phyloP scores from a whole-genome alignment of 2,329 filamentous ascomycete genomes.

The Lachnellula occidentalis region DNA sequence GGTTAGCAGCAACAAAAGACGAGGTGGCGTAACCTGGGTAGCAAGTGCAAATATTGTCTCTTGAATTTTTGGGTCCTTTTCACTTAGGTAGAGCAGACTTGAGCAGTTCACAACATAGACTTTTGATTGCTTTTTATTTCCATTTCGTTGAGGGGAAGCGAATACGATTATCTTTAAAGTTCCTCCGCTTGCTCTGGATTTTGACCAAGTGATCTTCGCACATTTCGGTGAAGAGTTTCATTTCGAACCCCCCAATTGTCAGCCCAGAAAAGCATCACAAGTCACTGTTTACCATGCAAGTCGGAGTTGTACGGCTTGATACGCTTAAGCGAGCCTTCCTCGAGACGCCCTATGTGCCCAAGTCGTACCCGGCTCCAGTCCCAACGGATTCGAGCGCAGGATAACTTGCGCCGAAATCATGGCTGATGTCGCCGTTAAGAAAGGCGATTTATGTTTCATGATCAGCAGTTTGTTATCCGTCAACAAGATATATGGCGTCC shows the following conservation, averaged over 20 bases:
- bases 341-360: too few species aligned
- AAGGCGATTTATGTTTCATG: conserved; percentile 37
- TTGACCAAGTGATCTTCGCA: neutral
- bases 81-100: neutral
- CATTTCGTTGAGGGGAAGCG: neutral
- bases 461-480: conserved; percentile 37
- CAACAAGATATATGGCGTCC: conserved; percentile 29
- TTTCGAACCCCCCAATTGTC: neutral
- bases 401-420: too few species aligned
- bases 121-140: neutral
- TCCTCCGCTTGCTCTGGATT: neutral
- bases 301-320: too few species aligned
- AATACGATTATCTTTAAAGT: neutral
- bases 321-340: too few species aligned
- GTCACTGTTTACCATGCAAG: neutral
- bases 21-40: neutral
- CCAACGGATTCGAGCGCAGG: too few species aligned
- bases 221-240: neutral
- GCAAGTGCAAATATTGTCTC: neutral
- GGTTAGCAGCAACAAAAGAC: neutral
- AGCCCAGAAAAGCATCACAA: neutral
- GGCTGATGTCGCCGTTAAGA: conserved; percentile 35
- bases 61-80: neutral
- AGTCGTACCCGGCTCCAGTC: too few species aligned
- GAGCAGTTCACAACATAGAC: neutral